Evolutionary conservation across 2,329 filamentous ascomycete genomes (phyloP).

Genomic region (Diaporthe humulicola): DNA sequence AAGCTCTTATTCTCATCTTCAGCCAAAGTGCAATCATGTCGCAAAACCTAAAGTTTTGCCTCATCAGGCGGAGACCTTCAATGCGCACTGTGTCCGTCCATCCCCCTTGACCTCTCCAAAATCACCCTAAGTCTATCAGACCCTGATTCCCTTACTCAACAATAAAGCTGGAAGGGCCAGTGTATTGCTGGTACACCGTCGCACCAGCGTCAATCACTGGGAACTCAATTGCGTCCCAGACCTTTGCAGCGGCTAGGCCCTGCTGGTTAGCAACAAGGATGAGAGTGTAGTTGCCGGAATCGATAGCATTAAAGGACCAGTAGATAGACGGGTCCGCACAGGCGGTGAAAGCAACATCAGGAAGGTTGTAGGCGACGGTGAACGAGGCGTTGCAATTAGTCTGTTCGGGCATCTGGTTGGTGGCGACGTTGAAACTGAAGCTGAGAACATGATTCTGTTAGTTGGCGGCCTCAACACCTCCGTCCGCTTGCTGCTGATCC

Average conservation of each 20-base stretch:
- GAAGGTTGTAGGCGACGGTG: constrained; percentile 55
- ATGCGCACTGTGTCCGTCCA: no score
- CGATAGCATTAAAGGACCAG: constrained; percentile 41
- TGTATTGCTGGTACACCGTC: constrained; percentile 15
- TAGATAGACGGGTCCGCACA: constrained; percentile 60
- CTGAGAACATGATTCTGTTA: constrained; percentile 12
- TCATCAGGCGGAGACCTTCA: no score
- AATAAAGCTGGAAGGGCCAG: background rate
- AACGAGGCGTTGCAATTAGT: constrained; percentile 38
- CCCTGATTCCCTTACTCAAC: background rate
- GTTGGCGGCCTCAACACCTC: background rate
- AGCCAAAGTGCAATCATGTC: no score
- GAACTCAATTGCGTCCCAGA: constrained; percentile 13
- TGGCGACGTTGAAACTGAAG: constrained; percentile 41
- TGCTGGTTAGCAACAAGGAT: background rate
- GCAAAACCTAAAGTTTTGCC: no score
- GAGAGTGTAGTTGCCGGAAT: constrained; percentile 13
- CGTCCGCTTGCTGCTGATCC: background rate
- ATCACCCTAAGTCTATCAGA: background rate
- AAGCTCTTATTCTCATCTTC: background rate
- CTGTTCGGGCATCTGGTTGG: constrained; percentile 38
- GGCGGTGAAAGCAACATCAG: constrained; percentile 58
- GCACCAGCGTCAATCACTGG: background rate
- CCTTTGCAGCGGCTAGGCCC: background rate
- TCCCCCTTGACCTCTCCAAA: no score